Percentiles rank a stretch among this genome's conserved stretches.
These are phyloP conservation scores for Saturnispora hagleri DNA, from an alignment of 805 yeast species.

Conservation along the genomic window DNA sequence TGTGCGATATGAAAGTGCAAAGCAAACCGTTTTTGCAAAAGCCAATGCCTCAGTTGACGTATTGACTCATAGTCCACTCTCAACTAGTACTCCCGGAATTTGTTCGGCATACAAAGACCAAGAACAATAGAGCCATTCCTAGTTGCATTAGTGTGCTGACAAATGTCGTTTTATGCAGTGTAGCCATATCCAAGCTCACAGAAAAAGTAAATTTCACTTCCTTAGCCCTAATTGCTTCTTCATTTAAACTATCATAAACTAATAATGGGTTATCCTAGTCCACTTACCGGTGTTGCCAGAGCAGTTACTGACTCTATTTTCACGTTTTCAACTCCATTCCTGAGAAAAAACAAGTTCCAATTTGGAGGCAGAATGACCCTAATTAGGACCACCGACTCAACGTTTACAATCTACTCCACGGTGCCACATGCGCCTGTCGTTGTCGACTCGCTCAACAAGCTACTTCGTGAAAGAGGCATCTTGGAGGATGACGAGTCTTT, in stretches of 20 bases:
- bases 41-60: too few relatives aligned
- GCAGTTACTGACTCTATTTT: slow-evolving; percentile 23
- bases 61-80: too few relatives aligned
- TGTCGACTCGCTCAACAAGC: slow-evolving; percentile 29
- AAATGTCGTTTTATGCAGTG: too few relatives aligned
- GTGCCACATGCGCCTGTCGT: slow-evolving; percentile 45
- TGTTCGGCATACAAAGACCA: too few relatives aligned
- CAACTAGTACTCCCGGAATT: too few relatives aligned
- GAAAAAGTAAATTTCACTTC: neutral
- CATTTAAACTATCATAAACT: neutral
- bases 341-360: slow-evolving; percentile 21
- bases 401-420: slow-evolving; percentile 46
- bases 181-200: neutral
- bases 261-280: slow-evolving; percentile 32
- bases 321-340: slow-evolving; percentile 31
- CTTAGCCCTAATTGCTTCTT: neutral
- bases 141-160: too few relatives aligned
- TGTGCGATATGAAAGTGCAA: too few relatives aligned
- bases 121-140: too few relatives aligned
- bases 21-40: too few relatives aligned
- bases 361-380: slow-evolving; percentile 35
- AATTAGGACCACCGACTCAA: slow-evolving; percentile 22
- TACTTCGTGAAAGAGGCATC: slow-evolving; percentile 18
- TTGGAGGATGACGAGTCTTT: slow-evolving; percentile 28
- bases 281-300: slow-evolving; percentile 33